Conservation (phyloP, 129 eudicot species). For the Arctium minus region DNA sequence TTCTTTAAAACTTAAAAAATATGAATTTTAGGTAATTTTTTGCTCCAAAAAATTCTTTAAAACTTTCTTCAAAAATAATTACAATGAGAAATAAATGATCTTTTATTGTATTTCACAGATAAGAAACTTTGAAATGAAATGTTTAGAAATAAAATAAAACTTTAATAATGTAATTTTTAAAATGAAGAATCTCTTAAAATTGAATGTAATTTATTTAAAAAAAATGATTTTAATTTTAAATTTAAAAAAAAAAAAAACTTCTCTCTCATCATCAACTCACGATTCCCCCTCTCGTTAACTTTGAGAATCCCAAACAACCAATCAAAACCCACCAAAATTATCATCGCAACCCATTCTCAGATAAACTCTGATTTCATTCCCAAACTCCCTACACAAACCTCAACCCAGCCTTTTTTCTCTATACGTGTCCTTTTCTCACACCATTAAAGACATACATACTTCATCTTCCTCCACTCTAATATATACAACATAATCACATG, state of each 20-base stretch:
- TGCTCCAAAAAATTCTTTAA: too few relatives aligned
- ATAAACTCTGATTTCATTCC: slow-evolving; percentile 25
- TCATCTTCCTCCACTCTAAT: slow-evolving; percentile 2
- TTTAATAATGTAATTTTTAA: too few relatives aligned
- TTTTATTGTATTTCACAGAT: too few relatives aligned
- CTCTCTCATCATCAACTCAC: slow-evolving; percentile 23
- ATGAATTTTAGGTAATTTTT: too few relatives aligned
- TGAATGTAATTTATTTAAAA: too few relatives aligned
- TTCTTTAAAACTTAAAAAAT: too few relatives aligned
- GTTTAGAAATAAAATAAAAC: too few relatives aligned
- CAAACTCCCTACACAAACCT: slow-evolving; percentile 42
- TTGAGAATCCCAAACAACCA: slow-evolving; percentile 75
- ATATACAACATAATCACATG: slow-evolving; percentile 9
- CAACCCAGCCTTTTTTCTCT: slow-evolving; percentile 51
- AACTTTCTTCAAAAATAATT: too few relatives aligned
- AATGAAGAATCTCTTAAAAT: too few relatives aligned
- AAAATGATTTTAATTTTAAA: too few relatives aligned
- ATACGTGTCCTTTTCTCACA: slow-evolving; percentile 64
- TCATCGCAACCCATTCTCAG: slow-evolving; percentile 44
- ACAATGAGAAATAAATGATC: too few relatives aligned
- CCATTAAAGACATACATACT: slow-evolving; percentile 49
- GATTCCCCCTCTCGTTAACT: background rate
- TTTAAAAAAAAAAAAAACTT: background rate
- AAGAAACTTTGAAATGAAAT: too few relatives aligned
- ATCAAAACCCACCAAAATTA: slow-evolving; percentile 65